These are phyloP conservation scores for Solanum chiquidenum DNA, from an alignment of 257 asterid species.

Conservation along the genomic window DNA sequence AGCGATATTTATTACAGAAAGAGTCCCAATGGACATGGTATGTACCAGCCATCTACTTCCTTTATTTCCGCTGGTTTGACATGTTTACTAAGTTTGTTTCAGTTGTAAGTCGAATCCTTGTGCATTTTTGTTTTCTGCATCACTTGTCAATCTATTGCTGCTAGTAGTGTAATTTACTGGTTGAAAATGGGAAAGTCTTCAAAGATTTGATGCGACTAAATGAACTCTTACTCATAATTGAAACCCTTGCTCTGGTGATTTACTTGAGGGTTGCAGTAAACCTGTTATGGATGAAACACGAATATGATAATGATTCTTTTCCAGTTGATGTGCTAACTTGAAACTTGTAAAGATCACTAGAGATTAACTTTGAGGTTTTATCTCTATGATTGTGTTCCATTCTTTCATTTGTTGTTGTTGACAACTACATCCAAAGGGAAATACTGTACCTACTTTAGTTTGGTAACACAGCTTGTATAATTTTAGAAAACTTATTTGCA, in stretches of 20 bases:
- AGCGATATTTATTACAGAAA: background rate
- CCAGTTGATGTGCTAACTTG: background rate
- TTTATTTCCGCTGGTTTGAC: background rate
- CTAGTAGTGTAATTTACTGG: background rate
- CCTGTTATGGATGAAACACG: background rate
- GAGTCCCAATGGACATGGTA: background rate
- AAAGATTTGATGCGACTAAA: background rate
- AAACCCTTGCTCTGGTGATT: background rate
- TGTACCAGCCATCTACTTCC: background rate
- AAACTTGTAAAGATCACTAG: background rate
- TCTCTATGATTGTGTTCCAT: background rate
- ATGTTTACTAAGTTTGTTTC: background rate
- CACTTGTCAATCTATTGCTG: background rate
- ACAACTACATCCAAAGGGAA: background rate
- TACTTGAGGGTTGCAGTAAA: background rate
- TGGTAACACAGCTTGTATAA: background rate
- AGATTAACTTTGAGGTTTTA: background rate
- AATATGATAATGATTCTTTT: background rate
- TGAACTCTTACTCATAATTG: background rate
- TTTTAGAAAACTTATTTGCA: background rate
- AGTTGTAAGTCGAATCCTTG: background rate
- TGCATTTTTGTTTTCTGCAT: background rate
- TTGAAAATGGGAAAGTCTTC: background rate
- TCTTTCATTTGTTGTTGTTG: background rate
- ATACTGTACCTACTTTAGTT: background rate